Evolutionary conservation across 2,329 filamentous ascomycete genomes (phyloP), one percentile per base, ranked within the genome.

Genomic region (Paramyrothecium roridum): DNA sequence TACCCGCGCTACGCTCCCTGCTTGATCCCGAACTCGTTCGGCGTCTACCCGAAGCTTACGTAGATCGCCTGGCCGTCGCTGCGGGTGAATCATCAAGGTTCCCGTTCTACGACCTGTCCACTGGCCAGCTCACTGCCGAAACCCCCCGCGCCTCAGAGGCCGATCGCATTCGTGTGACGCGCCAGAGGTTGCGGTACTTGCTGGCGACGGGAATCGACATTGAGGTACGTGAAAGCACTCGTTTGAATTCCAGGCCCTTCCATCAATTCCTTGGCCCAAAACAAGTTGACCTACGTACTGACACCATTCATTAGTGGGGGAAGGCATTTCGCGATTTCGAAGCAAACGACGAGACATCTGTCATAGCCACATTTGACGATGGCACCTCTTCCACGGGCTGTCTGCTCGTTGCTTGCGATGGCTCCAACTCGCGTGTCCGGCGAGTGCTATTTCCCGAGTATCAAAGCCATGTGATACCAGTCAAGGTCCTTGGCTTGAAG

Each of bases 51-150:
- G 76, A 80, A 49, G 74, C 79, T 0, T 82, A 80, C 61, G 80
- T 87, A 47, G 80, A 83, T 64, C 71, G 76, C n/a, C 66, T 72
- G 56, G 76, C 83, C 62, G 77, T 79, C 12, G 67, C 70, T 54
- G 66, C 73, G 51, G 76, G 82, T 1, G 67, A 77, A 23, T 69
- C 71, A 1, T 80, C 81, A 0, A 71, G 71, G 1, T 85, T 84
- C 52, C 75, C 79, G 0, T 83, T 84, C 57, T 81, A 82, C 48
- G 77, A 88, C 63, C 72, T 87, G 17, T 77, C 69, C 60, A 79
- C 74, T 0, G 80, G 76, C 3, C 70, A 79, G 50, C 60, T 74
- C 4, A 69, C 66, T 47, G 63, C 69, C 0, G 70, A 74, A 0
- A 73, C 76, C 11, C 81, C 75, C 17, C 68, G 69, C 46, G 73